Conservation (phyloP, 768 basidiomycete genomes). For the Daedaleopsis nitida region DNA sequence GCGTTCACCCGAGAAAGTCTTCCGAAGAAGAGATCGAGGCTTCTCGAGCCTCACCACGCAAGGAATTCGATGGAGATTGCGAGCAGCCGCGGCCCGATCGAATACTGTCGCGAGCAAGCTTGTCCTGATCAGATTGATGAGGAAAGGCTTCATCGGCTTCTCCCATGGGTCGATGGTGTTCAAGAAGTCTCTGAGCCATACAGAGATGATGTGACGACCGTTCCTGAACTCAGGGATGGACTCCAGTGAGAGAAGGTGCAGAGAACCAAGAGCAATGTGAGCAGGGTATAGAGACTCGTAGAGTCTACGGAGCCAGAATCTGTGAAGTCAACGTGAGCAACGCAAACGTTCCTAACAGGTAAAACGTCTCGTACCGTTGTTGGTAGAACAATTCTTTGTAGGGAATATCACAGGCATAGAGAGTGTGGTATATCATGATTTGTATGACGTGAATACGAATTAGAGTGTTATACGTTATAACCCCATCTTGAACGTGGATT, state of each 20-base stretch:
- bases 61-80: slow-evolving; percentile 37
- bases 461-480: slow-evolving; percentile 42
- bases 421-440: slow-evolving; percentile 46
- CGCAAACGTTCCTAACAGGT: too few relatives aligned
- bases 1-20: neutral
- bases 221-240: slow-evolving; percentile 42
- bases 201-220: slow-evolving; percentile 39
- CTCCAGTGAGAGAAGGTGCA: slow-evolving; percentile 35
- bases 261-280: slow-evolving; percentile 47
- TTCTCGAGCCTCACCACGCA: slow-evolving; percentile 25
- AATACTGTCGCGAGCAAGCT: slow-evolving; percentile 41
- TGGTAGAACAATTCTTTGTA: slow-evolving; percentile 1
- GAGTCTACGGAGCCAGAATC: slow-evolving; percentile 48
- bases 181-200: slow-evolving; percentile 48
- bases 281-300: slow-evolving; percentile 55
- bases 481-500: slow-evolving; percentile 26
- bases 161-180: slow-evolving; percentile 31
- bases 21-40: slow-evolving; percentile 15
- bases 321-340: slow-evolving; percentile 17
- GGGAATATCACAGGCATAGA: slow-evolving; percentile 18
- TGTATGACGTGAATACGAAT: slow-evolving; percentile 51
- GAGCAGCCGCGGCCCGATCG: slow-evolving; percentile 35
- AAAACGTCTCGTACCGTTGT: neutral
- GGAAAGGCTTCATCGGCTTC: slow-evolving; percentile 27
- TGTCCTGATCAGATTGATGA: slow-evolving; percentile 43